phyloP scores from a whole-genome alignment of 108 stramenopile species.

The Asterionellopsis glacialis region DNA sequence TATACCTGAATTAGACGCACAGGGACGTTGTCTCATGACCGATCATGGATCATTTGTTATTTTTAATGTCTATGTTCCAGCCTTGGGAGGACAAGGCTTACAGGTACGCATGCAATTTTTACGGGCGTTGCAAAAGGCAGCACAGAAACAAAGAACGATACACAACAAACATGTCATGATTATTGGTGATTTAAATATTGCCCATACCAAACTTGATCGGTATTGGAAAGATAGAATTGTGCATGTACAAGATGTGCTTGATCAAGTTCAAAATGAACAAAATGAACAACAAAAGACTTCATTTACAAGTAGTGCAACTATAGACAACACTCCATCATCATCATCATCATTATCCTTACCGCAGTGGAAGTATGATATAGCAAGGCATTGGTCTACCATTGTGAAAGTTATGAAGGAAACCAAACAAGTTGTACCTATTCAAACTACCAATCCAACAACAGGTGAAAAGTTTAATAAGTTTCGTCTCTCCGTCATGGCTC shows the following conservation, averaged over 20 bases:
- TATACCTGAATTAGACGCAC: constrained; percentile 64
- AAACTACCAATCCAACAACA: constrained; percentile 72
- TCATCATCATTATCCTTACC: constrained; percentile 15
- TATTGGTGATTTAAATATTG: constrained; percentile 87
- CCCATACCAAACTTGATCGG: constrained; percentile 48
- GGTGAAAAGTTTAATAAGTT: constrained; percentile 65
- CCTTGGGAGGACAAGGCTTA: constrained; percentile 44
- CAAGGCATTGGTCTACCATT: constrained; percentile 56
- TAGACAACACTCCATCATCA: no score
- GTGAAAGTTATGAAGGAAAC: constrained; percentile 33
- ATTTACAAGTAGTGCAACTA: no score
- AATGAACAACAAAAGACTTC: no score
- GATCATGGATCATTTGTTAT: constrained; percentile 84
- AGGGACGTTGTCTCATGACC: constrained; percentile 88
- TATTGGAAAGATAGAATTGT: constrained; percentile 61
- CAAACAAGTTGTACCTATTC: constrained; percentile 45
- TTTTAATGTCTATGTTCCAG: constrained; percentile 93
- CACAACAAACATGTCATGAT: constrained; percentile 68
- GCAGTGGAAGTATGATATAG: constrained; percentile 66
- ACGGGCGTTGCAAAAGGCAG: constrained; percentile 65
- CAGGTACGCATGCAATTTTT: constrained; percentile 80
- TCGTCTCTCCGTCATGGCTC: constrained; percentile 30
- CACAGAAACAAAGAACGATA: constrained; percentile 47
- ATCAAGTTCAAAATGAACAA: constrained; percentile 12
- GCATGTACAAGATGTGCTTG: constrained; percentile 49